These are phyloP conservation scores for Ascoidea rubescens DNA, from an alignment of 805 yeast genomes.

Conservation along the genomic window DNA sequence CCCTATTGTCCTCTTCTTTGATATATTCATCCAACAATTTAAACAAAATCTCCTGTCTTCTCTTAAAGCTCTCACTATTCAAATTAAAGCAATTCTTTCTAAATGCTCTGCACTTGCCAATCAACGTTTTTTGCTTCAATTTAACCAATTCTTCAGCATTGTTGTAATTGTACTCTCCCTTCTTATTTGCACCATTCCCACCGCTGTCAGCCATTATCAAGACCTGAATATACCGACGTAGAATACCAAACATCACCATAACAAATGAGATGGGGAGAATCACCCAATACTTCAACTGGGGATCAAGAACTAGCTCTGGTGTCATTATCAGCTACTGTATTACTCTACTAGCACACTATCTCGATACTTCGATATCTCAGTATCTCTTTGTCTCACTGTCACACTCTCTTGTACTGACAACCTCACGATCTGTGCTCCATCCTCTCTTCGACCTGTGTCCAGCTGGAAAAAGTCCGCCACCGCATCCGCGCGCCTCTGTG, in stretches of 20 bases:
- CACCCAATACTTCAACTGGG: conserved; percentile 79
- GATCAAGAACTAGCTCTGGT: conserved; percentile 59
- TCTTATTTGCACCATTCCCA: too few relatives aligned
- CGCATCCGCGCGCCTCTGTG: neutral
- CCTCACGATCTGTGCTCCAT: too few relatives aligned
- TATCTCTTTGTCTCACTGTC: neutral
- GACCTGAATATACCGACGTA: conserved; percentile 54
- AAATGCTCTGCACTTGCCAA: conserved; percentile 46
- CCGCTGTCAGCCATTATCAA: conserved; percentile 22
- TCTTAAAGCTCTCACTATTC: conserved; percentile 34
- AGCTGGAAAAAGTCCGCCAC: neutral
- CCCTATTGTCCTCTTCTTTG: conserved; percentile 29
- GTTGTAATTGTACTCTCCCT: too few relatives aligned
- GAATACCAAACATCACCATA: conserved; percentile 76
- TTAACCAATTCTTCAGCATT: conserved; percentile 32
- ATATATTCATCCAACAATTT: conserved; percentile 40
- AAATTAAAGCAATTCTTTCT: conserved; percentile 39
- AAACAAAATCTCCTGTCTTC: conserved; percentile 34
- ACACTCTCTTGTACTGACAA: neutral
- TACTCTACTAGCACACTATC: neutral
- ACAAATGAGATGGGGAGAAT: conserved; percentile 78
- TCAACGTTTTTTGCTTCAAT: conserved; percentile 48
- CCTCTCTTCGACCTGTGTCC: neutral
- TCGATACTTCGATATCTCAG: neutral
- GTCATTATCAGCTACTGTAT: conserved; percentile 3